Conservation (phyloP, 2,329 filamentous ascomycete species). For the Monosporascus sp. region DNA sequence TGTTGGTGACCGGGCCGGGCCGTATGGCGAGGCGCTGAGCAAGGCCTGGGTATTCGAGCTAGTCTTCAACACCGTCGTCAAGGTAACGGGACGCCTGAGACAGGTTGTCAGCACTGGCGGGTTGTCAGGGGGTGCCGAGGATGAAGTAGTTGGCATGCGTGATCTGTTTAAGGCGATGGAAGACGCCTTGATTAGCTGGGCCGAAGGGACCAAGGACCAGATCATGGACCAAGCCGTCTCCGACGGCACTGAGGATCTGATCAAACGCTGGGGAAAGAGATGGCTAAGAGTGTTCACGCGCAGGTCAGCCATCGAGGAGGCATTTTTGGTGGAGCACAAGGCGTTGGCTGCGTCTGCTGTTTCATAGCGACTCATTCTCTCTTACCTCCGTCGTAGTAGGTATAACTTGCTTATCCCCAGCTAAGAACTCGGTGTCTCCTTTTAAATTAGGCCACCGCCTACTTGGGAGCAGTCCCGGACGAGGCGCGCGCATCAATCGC, state of each 20-base stretch:
- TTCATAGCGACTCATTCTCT: no score
- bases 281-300: constrained; percentile 84
- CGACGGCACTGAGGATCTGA: constrained; percentile 57
- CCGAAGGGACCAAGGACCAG: constrained; percentile 66
- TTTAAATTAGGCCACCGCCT: no score
- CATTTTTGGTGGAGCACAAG: constrained; percentile 30
- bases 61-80: constrained; percentile 79
- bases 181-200: constrained; percentile 69
- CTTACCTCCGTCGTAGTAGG: no score
- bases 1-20: constrained; percentile 43
- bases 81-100: constrained; percentile 81
- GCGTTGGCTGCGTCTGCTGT: neutral
- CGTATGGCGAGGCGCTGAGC: constrained; percentile 63
- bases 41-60: constrained; percentile 82
- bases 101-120: constrained; percentile 66
- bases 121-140: constrained; percentile 43
- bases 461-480: no score
- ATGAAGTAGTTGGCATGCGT: constrained; percentile 69
- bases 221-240: constrained; percentile 57
- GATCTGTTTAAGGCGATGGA: constrained; percentile 78
- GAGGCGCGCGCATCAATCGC: no score
- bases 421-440: no score
- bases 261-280: constrained; percentile 74
- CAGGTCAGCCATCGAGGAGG: constrained; percentile 80
- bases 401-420: no score